phyloP scores from a whole-genome alignment of 768 basidiomycete genomes.

The Boletus eberwhitei region DNA sequence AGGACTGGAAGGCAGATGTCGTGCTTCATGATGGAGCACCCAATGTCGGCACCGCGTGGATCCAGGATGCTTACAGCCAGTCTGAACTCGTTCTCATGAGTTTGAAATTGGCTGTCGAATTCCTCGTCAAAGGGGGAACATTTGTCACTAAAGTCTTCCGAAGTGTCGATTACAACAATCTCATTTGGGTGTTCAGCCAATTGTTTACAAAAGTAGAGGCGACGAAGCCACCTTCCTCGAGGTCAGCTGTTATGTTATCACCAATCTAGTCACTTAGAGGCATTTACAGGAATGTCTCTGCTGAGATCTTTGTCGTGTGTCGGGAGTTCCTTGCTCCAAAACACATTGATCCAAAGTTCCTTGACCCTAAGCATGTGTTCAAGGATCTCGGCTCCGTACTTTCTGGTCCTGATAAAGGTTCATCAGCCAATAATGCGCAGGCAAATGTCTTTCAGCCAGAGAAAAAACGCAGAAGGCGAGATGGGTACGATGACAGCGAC shows the following conservation, averaged over 20 bases:
- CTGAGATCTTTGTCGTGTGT: constrained; percentile 99
- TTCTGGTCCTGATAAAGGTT: constrained; percentile 47
- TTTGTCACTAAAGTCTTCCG: constrained; percentile 99
- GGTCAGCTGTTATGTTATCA: constrained; percentile 45
- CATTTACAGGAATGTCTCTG: constrained; percentile 83
- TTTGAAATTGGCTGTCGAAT: constrained; percentile 93
- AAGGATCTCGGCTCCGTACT: constrained; percentile 69
- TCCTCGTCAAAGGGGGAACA: constrained; percentile 87
- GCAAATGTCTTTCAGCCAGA: constrained; percentile 96
- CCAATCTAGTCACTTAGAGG: background rate
- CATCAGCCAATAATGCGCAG: constrained; percentile 63
- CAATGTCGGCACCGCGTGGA: constrained; percentile 98
- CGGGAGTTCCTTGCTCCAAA: constrained; percentile 92
- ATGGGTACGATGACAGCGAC: constrained; percentile 94
- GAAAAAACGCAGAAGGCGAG: constrained; percentile 89
- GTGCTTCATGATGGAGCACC: constrained; percentile 99
- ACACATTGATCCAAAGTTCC: constrained; percentile 95
- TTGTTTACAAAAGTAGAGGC: constrained; percentile 96
- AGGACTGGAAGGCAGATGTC: constrained; percentile 99
- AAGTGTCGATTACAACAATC: constrained; percentile 95
- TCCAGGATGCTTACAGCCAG: constrained; percentile 97
- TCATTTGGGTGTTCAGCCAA: constrained; percentile 98
- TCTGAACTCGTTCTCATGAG: constrained; percentile 95
- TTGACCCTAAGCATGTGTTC: constrained; percentile 97
- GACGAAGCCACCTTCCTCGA: constrained; percentile 96